Conservation (phyloP, 306 rosid genomes). For the Herpetospermum pedunculosum region DNA sequence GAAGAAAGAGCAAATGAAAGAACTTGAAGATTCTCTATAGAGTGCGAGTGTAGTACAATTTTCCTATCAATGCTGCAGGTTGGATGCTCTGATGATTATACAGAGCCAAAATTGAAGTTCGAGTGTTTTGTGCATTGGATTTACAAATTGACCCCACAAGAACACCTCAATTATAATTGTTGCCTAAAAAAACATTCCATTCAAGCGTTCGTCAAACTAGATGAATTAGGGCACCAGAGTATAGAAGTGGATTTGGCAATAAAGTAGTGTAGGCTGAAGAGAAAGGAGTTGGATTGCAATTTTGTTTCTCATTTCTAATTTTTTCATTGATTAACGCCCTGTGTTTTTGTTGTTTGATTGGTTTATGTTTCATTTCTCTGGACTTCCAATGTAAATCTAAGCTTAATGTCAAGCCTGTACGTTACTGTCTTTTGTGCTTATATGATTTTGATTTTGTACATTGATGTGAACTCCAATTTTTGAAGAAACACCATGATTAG, state of each 20-base stretch:
- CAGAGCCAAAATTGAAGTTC: background rate
- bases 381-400: background rate
- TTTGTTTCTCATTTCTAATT: background rate
- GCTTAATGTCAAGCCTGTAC: background rate
- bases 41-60: constrained; percentile 9
- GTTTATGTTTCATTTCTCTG: background rate
- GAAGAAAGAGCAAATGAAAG: constrained; percentile 46
- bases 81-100: background rate
- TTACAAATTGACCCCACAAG: background rate
- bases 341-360: background rate
- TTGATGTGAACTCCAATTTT: background rate
- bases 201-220: background rate
- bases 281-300: background rate
- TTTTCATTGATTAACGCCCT: background rate
- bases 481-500: background rate
- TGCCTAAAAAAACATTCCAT: background rate
- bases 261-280: background rate
- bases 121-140: background rate
- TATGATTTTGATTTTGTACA: background rate
- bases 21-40: constrained; percentile 52
- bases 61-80: too few species aligned
- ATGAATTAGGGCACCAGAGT: background rate
- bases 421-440: background rate
- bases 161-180: background rate
- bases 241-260: background rate